Base-by-base conservation (phyloP, 306 rosid species). In the Dryas drummondii region DNA sequence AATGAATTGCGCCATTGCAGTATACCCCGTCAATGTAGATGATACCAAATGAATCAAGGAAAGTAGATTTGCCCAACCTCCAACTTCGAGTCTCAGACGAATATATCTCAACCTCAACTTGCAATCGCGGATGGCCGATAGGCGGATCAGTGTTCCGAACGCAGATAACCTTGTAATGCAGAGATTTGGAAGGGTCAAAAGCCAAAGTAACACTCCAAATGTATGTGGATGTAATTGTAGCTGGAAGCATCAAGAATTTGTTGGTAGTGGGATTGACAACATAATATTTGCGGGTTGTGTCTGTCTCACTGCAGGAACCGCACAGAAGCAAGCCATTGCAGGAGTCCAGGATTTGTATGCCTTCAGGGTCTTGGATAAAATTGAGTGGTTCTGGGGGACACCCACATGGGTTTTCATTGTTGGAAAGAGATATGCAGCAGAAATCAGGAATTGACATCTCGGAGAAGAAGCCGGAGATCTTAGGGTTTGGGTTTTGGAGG, bases 1-100 rank as follows among this genome's bases (percentile, higher is more conserved):
- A 75, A 26, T 66, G 54, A 17, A 76, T 27, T 3, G 72, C 32
- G 4, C 79, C 82, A 0, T 82, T 67, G 62, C 76, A 77, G 37
- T 56, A 68, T 22, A 82, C 82, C 16, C 82, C 22, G 0, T 19
- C 22, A 19, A 0, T 19, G 0, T 0, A 19, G 22, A 0, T 19
- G 22, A 19, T 19, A 27, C 37, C 37, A 27, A 27, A 27, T 27
- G 37, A 2, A 27, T 27, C 37, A 1, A 0, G 2, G 1, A 27
- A 1, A 27, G 37, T 27, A 27, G 37, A 27, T 27, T 27, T 27
- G 0, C 1, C 37, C 1, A 0, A 1, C 37, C 37, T 27, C 37
- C 37, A 27, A 2, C 37, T 27, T 27, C 37, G 37, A 27, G 37
- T 27, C 37, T 27, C 37, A 27, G 37, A 27, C 37, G 37, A 27